Evolutionary conservation across 2,329 filamentous ascomycete species (phyloP), one percentile per base, ranked within the genome.

Genomic region (Aspergillus uvarum): DNA sequence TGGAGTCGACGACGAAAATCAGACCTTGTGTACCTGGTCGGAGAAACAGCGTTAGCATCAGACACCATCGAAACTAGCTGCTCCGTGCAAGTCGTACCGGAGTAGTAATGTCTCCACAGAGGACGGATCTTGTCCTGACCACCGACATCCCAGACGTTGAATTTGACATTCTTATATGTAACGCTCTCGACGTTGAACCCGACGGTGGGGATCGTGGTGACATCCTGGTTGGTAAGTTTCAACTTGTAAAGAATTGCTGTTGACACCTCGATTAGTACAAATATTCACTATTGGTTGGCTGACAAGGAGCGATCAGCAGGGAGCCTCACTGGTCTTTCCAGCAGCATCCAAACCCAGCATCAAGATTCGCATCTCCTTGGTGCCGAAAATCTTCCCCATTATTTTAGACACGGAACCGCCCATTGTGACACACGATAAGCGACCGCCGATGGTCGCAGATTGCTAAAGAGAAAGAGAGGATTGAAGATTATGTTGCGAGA

Each of bases 181-280:
- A 98, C 93, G 4, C 92, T 96, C 84, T 98, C 94, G 79, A 98
- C 95, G 85, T 98, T 98, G 86, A 98, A 98, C 70, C 94, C 95
- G 71, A 99, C 95, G 35, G 95, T 99, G 51, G 95, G 95, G 75
- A 98, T 98, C 55, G 95, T 98, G 63, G 95, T 98, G 72, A 98
- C 93, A 76, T 96, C 93, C 83, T 98, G 92, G 79, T 94, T 93
- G 61, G 72, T 74, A 62, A 98, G 88, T 86, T 98, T 98, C 75
- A 99, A 86, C 85, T 97, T 98, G 86, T 98, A 99, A 64, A 99
- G 88, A 74, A 98, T 98, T 59, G 95, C 81, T 83, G 52, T 38
- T 24, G 44, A 26, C 19, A n/a, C 22, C 14, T 21, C 26, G 24
- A 53, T 63, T 32, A 60, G 60, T 52, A n/a, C 11, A n/a, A 26